phyloP scores from a whole-genome alignment of 2,329 filamentous ascomycete species.

The Whalleya microplaca region DNA sequence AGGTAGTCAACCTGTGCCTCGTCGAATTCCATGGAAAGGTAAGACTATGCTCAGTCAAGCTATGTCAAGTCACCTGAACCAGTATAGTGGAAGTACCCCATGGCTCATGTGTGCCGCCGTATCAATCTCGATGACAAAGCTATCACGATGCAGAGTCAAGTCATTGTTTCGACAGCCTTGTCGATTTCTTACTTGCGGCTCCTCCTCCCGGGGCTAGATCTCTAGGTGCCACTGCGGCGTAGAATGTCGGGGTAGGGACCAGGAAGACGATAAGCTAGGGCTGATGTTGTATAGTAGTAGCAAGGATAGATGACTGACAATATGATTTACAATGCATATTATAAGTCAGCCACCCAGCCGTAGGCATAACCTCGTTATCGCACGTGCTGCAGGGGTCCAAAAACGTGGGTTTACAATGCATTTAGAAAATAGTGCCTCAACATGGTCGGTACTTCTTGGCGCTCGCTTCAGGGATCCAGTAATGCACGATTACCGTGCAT shows the following conservation, averaged over 20 bases:
- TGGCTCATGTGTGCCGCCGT: background rate
- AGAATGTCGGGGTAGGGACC: background rate
- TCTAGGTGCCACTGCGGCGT: background rate
- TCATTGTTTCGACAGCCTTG: background rate
- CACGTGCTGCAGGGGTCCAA: background rate
- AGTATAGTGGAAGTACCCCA: background rate
- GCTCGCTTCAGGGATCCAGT: background rate
- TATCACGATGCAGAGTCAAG: background rate
- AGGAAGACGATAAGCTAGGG: no score
- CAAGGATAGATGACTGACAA: background rate
- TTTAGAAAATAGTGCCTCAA: background rate
- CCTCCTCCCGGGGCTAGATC: background rate
- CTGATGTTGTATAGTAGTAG: background rate
- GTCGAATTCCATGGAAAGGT: background rate
- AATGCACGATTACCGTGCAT: background rate
- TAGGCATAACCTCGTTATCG: background rate
- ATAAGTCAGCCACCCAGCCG: no score
- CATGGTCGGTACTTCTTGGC: background rate
- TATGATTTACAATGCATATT: background rate
- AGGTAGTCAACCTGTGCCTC: background rate
- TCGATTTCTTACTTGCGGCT: background rate
- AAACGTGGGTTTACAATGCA: background rate
- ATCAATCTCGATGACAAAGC: background rate
- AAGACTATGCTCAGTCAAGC: background rate
- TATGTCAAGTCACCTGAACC: background rate